These are phyloP conservation scores for Nitzschia inconspicua DNA, from an alignment of 108 stramenopile species.

Conservation along the genomic window DNA sequence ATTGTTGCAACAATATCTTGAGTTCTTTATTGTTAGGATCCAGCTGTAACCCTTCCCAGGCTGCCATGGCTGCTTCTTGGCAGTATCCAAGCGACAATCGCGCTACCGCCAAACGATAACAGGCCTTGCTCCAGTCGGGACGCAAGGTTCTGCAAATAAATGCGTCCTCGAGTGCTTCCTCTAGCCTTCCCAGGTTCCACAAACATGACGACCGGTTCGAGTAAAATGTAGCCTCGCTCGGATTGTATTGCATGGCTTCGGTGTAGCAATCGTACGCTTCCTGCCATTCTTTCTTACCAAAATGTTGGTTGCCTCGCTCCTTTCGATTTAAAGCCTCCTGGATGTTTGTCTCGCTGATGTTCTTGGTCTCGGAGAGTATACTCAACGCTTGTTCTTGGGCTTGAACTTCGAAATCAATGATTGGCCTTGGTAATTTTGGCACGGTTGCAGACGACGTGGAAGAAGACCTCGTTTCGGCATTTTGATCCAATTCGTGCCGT, in stretches of 20 bases:
- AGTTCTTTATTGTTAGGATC: slow-evolving; percentile 45
- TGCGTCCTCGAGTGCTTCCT: slow-evolving; percentile 29
- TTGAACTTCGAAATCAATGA: not conserved
- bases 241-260: slow-evolving; percentile 53
- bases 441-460: too few relatives aligned
- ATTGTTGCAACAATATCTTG: slow-evolving; percentile 35
- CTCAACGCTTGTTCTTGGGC: not conserved
- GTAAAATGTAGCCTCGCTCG: slow-evolving; percentile 59
- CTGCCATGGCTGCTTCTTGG: slow-evolving; percentile 50
- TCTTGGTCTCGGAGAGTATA: not conserved
- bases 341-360: not conserved
- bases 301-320: slow-evolving; percentile 29
- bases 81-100: slow-evolving; percentile 44
- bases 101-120: slow-evolving; percentile 66
- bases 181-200: not conserved
- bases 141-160: slow-evolving; percentile 12
- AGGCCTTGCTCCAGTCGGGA: slow-evolving; percentile 64
- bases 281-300: slow-evolving; percentile 23
- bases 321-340: slow-evolving; percentile 21
- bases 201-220: slow-evolving; percentile 56
- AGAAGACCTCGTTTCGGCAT: too few relatives aligned
- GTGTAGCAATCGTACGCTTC: slow-evolving; percentile 49
- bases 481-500: too few relatives aligned
- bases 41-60: slow-evolving; percentile 55
- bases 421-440: not conserved